Percentiles rank a stretch among this genome's conserved stretches.
phyloP scores from a whole-genome alignment of 108 stramenopile genomes.

The Nitzschia sp. region DNA sequence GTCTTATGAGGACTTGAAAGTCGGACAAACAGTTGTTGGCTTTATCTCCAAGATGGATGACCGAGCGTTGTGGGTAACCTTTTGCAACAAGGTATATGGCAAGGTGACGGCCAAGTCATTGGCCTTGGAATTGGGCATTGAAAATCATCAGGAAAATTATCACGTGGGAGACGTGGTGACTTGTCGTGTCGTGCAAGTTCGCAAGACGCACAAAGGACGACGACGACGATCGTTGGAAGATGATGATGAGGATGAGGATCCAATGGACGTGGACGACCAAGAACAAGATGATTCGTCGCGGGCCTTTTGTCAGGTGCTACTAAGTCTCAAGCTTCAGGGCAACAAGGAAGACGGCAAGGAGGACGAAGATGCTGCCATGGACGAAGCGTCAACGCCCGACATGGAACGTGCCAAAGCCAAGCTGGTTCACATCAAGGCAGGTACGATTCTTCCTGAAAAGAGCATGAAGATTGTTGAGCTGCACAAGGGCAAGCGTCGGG shows the following conservation, averaged over 20 bases:
- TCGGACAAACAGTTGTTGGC: slow-evolving; percentile 60
- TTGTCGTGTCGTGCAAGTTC: slow-evolving; percentile 59
- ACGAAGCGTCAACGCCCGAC: slow-evolving; percentile 29
- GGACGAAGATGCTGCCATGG: slow-evolving; percentile 23
- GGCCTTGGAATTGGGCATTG: slow-evolving; percentile 77
- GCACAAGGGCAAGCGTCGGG: slow-evolving; percentile 41
- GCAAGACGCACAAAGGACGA: slow-evolving; percentile 13
- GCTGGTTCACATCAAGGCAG: slow-evolving; percentile 47
- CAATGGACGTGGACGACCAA: slow-evolving; percentile 22
- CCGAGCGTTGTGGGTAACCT: slow-evolving; percentile 76
- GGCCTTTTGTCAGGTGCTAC: slow-evolving; percentile 11
- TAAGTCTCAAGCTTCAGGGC: slow-evolving; percentile 15
- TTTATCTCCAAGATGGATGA: slow-evolving; percentile 79
- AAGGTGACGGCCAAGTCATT: slow-evolving; percentile 63
- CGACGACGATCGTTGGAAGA: slow-evolving; percentile 25
- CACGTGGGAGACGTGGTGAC: slow-evolving; percentile 77
- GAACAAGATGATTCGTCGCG: slow-evolving; percentile 6
- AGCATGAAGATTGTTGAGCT: slow-evolving; percentile 79
- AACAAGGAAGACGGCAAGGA: slow-evolving; percentile 6
- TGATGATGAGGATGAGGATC: slow-evolving; percentile 29
- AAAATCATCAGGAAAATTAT: slow-evolving; percentile 72
- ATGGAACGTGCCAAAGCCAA: slow-evolving; percentile 28
- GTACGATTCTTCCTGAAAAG: slow-evolving; percentile 66
- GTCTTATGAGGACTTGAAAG: slow-evolving; percentile 42
- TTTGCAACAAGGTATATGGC: slow-evolving; percentile 84